Base-by-base conservation (phyloP, 192 early-diverging fungal genomes). In the Piromyces sp. region DNA sequence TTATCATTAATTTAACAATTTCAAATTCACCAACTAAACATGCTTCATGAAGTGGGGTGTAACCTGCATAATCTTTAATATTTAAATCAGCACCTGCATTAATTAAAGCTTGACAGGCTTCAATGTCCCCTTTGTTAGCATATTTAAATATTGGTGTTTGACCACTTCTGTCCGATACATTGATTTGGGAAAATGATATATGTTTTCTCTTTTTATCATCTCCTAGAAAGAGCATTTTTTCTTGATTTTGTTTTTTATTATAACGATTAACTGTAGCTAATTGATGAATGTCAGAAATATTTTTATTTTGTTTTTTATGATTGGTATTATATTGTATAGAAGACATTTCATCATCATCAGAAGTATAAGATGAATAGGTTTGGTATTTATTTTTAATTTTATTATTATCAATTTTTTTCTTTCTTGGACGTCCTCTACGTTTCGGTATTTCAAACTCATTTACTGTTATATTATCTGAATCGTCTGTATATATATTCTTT, bases 31-130 rank as follows among this genome's bases (percentile, higher is more conserved):
- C 90, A 80, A 86, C 83, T 9, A 92, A 80, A 30, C 86, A 86
- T 17, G 89, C 89, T 80, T 90, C 88, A 82, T 92, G 91, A 30
- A 92, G 79, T 3, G 90, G 87, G 17, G 90, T 88, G 84, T 86
- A 91, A 0, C 90, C 91, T 3, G 90, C 91, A 80, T 92, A n/a
- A 81, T 91, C 90, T 79, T 85, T 83, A 30, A 85, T 82, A 80
- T 85, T 81, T n/a, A 89, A 83, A 68, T 90, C 85, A 13, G 90
- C 90, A n/a, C 91, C 90, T 13, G 82, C 82, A 22, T 81, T 42
- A 30, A 92, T 79, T 33, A 92, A 83, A 14, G 86, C 82, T 22
- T 40, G 79, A 37, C 84, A 84, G 30, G 88, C 58, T 30, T 33
- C 78, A n/a, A 84, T 28, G 80, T 92, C 88, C 13, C 88, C 89